phyloP scores from a whole-genome alignment of 306 rosid species.

The Argentina anserina region DNA sequence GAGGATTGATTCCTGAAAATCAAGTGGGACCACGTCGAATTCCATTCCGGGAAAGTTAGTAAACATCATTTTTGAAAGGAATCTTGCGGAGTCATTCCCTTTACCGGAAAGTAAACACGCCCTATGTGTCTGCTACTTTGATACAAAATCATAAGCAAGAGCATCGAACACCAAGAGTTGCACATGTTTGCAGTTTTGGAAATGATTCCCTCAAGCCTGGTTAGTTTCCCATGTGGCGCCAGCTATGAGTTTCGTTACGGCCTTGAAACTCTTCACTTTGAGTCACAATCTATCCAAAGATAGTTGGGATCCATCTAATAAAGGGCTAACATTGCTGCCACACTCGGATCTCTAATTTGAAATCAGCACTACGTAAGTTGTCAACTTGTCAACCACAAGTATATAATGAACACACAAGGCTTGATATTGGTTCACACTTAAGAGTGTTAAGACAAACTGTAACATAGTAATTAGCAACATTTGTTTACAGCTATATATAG shows the following conservation, averaged over 20 bases:
- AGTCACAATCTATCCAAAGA: background rate
- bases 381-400: background rate
- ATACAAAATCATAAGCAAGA: no score
- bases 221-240: no score
- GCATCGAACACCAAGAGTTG: no score
- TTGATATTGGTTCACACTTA: slow-evolving; percentile 15
- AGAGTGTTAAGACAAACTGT: slow-evolving; percentile 17
- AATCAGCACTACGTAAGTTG: background rate
- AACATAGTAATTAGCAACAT: slow-evolving; percentile 24
- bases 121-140: no score
- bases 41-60: no score
- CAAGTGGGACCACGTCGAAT: no score
- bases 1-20: no score
- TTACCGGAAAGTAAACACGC: no score
- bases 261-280: background rate
- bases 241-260: background rate
- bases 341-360: background rate
- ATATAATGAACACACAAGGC: slow-evolving; percentile 25
- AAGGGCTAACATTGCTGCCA: background rate
- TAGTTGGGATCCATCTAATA: background rate
- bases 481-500: slow-evolving; percentile 51
- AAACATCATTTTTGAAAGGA: no score
- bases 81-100: no score
- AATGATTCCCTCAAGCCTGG: no score
- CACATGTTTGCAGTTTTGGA: background rate